Base-by-base conservation (phyloP, 2,329 filamentous ascomycete species). In the Pseudogymnoascus sp. region DNA sequence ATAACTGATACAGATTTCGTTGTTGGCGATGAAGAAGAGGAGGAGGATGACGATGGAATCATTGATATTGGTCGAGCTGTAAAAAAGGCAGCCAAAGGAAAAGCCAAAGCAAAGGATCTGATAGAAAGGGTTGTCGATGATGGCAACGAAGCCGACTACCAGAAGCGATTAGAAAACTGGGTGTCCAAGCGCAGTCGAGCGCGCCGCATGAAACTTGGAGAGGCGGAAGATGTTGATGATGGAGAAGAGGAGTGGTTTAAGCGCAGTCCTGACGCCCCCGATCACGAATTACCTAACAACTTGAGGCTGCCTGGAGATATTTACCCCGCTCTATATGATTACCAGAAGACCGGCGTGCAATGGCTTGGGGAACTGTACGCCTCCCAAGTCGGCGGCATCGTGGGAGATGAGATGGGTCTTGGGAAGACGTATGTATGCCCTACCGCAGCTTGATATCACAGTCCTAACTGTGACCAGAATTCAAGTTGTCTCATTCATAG, bases 381-480 rank as follows among this genome's bases (percentile, higher is more conserved):
- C 61, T 92, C 97, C 71, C 84, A 88, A 64, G 92, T 96, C 4
- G 94, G 94, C 24, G 94, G 94, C 2, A 97, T 99, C 60, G 83
- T 99, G 39, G 94, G 93, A 5, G 94, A 99, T 70, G 94, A 99
- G 74, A 99, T 99, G 94, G 94, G 95, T 0, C 77, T 99, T n/a
- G 94, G 94, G 3, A 99, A 99, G 76, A 99, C 94, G 50, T 58
- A 36, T 58, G 50, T 58, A 58, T 58, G 15, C 17, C 26, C 5
- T 6, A 2, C 11, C 2, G 4, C 11, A 24, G 50, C 29, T 35
- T 15, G 1, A 47, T 21, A n/a, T 41, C 26, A 3, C 21, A 44
- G 37, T 66, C 67, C n/a, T 68, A 58, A 21, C 3, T 64, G 82
- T 85, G 1, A 83, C 85, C 68, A 58, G 50, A 37, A 59, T 59